Evolutionary conservation across 1,284 basidiomycete genomes (phyloP).

Genomic region (Lignosus rhinocerotis): DNA sequence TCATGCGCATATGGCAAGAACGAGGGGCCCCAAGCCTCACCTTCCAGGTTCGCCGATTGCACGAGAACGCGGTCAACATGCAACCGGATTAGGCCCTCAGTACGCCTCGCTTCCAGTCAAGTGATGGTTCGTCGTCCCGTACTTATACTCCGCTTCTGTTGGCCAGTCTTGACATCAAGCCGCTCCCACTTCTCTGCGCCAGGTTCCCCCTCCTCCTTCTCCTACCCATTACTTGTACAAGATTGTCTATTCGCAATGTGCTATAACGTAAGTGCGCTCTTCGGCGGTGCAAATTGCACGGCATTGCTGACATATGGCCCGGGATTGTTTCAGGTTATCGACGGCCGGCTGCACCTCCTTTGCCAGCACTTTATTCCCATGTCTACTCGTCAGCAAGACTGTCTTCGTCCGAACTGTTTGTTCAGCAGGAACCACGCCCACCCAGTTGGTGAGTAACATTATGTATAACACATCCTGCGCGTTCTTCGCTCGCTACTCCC

Average conservation of each 20-base stretch:
- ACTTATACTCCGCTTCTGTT: constrained; percentile 18
- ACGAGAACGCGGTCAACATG: constrained; percentile 35
- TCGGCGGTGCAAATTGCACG: background rate
- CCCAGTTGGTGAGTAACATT: constrained; percentile 46
- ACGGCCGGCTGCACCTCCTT: constrained; percentile 70
- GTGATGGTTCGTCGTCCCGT: constrained; percentile 30
- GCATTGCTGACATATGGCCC: constrained; percentile 7
- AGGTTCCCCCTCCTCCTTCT: constrained; percentile 17
- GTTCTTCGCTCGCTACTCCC: background rate
- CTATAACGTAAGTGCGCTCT: constrained; percentile 59
- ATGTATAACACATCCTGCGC: background rate
- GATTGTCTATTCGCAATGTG: constrained; percentile 55
- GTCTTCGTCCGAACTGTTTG: constrained; percentile 59
- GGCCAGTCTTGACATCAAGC: constrained; percentile 14
- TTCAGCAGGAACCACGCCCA: constrained; percentile 71
- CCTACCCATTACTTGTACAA: constrained; percentile 6
- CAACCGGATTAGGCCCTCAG: constrained; percentile 28
- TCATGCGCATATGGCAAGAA: constrained; percentile 29
- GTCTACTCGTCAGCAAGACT: constrained; percentile 71
- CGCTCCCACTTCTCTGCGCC: constrained; percentile 22
- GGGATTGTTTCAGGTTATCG: constrained; percentile 56
- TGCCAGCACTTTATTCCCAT: constrained; percentile 79
- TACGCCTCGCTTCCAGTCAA: constrained; percentile 30
- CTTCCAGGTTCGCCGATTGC: constrained; percentile 30
- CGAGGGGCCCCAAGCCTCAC: constrained; percentile 36